phyloP scores from a whole-genome alignment of 2,329 filamentous ascomycete genomes.

The Hawksworthiomyces lignivorus region DNA sequence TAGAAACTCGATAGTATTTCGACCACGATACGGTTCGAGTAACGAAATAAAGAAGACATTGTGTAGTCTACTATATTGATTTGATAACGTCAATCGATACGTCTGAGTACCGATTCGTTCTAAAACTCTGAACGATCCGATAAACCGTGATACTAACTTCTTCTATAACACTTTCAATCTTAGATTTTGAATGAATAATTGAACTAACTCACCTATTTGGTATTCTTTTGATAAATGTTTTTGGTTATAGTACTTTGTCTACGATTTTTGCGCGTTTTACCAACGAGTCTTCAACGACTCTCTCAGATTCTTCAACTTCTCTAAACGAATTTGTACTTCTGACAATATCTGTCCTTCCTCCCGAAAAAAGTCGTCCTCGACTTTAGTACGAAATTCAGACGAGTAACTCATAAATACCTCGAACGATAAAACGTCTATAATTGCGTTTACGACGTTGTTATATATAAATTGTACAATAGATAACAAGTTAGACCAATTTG shows the following conservation, averaged over 20 bases:
- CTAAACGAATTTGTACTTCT: not conserved
- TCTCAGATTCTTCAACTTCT: not conserved
- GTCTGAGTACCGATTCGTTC: no score
- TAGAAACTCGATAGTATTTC: no score
- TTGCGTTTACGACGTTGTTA: not conserved
- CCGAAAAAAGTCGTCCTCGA: not conserved
- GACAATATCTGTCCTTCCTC: not conserved
- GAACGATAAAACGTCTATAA: not conserved
- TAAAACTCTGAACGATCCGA: no score
- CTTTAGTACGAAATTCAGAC: not conserved
- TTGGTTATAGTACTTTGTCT: not conserved
- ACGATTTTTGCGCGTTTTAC: not conserved
- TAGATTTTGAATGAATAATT: not conserved
- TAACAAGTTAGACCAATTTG: conserved; percentile 7
- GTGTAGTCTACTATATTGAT: not conserved
- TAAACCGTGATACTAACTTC: not conserved
- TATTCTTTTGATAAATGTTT: not conserved
- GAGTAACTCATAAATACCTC: not conserved
- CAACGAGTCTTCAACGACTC: not conserved
- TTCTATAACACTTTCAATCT: not conserved
- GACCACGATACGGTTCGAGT: no score
- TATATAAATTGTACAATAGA: conserved; percentile 7
- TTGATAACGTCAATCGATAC: no score
- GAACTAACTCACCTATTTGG: not conserved
- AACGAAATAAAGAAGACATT: not conserved